Percentiles rank a stretch among this genome's conserved stretches.
Conservation (phyloP, 2,329 filamentous ascomycete genomes). For the Didymosphaeria variabile region DNA sequence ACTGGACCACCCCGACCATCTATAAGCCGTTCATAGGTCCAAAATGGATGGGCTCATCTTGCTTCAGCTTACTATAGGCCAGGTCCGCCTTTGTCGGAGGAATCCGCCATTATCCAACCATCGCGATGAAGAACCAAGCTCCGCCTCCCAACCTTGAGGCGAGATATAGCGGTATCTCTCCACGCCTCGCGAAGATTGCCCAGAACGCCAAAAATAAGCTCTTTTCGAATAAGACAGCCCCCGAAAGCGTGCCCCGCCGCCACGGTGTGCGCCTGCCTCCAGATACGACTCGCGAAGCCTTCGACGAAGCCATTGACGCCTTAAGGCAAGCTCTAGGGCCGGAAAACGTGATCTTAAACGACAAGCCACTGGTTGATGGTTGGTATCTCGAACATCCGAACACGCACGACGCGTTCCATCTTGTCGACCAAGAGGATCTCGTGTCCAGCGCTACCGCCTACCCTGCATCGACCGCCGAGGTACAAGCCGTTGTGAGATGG, state of each 20-base stretch:
- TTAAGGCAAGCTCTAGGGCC: constrained; percentile 19
- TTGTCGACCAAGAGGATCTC: constrained; percentile 56
- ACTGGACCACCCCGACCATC: neutral
- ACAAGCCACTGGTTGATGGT: constrained; percentile 30
- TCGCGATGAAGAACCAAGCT: constrained; percentile 9
- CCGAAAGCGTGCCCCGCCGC: constrained; percentile 27
- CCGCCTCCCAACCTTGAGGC: constrained; percentile 27
- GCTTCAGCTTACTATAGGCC: neutral
- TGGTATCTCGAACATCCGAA: constrained; percentile 34
- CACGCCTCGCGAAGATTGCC: constrained; percentile 22
- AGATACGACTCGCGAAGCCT: constrained; percentile 25
- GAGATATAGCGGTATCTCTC: constrained; percentile 28
- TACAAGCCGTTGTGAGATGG: constrained; percentile 57
- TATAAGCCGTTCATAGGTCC: neutral
- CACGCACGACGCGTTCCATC: constrained; percentile 36
- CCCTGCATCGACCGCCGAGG: constrained; percentile 52
- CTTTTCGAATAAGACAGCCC: constrained; percentile 27
- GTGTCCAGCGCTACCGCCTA: constrained; percentile 55
- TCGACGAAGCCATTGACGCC: constrained; percentile 26
- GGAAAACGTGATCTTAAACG: constrained; percentile 28
- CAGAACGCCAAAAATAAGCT: constrained; percentile 28
- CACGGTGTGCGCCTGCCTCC: constrained; percentile 28
- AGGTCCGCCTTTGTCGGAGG: neutral
- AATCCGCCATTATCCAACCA: neutral
- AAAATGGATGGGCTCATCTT: neutral